These are phyloP conservation scores for Puccinellia tenuiflora DNA, from an alignment of 176 grass and related monocot species.

Conservation along the genomic window DNA sequence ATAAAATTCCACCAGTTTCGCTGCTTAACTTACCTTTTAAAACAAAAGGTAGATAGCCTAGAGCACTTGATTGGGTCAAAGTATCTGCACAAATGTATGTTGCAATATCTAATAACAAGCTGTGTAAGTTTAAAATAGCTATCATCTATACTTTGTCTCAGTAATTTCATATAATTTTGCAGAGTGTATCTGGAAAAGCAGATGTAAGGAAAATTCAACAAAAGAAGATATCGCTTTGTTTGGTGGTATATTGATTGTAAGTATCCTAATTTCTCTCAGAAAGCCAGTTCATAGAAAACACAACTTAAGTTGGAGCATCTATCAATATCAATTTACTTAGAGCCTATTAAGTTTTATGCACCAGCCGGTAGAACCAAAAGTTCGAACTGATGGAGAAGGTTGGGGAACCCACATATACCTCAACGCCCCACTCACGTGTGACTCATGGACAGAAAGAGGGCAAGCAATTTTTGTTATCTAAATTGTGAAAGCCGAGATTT, in stretches of 20 bases:
- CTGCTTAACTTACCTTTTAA: not conserved
- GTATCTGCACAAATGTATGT: not conserved
- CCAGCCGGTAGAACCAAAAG: not conserved
- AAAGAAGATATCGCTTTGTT: constrained; percentile 46
- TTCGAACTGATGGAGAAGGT: not conserved
- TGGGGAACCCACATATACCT: not conserved
- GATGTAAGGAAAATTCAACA: constrained; percentile 44
- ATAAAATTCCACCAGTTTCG: not conserved
- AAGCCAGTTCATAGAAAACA: constrained; percentile 4
- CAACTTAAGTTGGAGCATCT: not conserved
- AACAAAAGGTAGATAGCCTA: not conserved
- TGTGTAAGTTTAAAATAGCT: not conserved
- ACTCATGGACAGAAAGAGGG: not conserved
- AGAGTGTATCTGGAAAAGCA: constrained; percentile 51
- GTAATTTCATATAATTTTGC: constrained; percentile 25
- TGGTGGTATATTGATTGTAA: constrained; percentile 58
- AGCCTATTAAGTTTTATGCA: not conserved
- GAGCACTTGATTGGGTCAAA: not conserved
- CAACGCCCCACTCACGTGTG: not conserved
- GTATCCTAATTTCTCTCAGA: constrained; percentile 12
- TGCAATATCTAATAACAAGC: constrained; percentile 3
- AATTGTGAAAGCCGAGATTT: not conserved
- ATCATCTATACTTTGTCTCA: not conserved
- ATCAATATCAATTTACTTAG: not conserved
- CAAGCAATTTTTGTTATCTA: not conserved